Percentiles rank a stretch among this genome's conserved stretches.
Evolutionary conservation across 495 filamentous ascomycete genomes (phyloP).

Genomic region (Aeminium ludgeri): DNA sequence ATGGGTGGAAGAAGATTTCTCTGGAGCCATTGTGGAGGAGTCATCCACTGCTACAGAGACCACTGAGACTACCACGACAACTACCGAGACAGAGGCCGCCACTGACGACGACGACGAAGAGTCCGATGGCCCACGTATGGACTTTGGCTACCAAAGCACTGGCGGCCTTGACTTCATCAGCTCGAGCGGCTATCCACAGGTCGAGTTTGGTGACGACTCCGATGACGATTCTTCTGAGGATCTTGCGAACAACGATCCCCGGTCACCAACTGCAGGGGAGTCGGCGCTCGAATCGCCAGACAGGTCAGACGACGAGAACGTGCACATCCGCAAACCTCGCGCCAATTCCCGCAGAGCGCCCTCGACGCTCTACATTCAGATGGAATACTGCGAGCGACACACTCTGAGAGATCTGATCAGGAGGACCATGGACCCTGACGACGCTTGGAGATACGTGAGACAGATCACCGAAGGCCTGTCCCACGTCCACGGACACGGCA

Average conservation of each 20-base stretch:
- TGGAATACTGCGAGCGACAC: constrained; percentile 96
- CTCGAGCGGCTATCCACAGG: constrained; percentile 61
- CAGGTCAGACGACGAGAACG: background rate
- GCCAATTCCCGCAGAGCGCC: constrained; percentile 3
- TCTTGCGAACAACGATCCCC: no score
- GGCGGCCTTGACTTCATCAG: constrained; percentile 88
- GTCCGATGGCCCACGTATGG: constrained; percentile 30
- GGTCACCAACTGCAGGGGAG: no score
- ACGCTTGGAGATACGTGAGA: constrained; percentile 77
- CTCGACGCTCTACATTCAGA: constrained; percentile 61
- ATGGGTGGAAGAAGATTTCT: constrained; percentile 65
- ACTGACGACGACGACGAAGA: constrained; percentile 5
- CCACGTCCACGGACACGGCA: constrained; percentile 79
- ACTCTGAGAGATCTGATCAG: constrained; percentile 84
- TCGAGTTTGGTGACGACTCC: constrained; percentile 62
- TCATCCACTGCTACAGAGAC: constrained; percentile 12
- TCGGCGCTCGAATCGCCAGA: constrained; percentile 1
- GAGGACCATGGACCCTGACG: constrained; percentile 54
- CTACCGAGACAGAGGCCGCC: constrained; percentile 1
- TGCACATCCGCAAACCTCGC: constrained; percentile 1
- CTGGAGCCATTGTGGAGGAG: constrained; percentile 31
- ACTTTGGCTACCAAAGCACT: constrained; percentile 50
- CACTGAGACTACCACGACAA: no score
- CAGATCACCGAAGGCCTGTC: constrained; percentile 81
- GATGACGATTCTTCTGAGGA: constrained; percentile 39